phyloP scores from a whole-genome alignment of 129 eudicot species.

The Dittrichia graveolens region DNA sequence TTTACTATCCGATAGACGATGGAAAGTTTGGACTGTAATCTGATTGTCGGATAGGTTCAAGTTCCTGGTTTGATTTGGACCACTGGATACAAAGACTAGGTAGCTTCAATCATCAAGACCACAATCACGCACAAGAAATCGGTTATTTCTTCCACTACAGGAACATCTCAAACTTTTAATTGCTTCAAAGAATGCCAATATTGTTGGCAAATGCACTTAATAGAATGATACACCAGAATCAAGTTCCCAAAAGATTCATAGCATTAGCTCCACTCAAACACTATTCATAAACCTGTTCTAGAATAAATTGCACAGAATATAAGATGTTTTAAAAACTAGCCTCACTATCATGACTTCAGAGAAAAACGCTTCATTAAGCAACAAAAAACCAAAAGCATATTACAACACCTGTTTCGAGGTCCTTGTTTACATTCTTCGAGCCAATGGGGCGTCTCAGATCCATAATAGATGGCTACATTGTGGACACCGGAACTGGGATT shows the following conservation, averaged over 20 bases:
- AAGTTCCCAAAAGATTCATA: background rate
- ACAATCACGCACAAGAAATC: too few relatives aligned
- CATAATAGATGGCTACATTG: constrained; percentile 13
- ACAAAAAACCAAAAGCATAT: constrained; percentile 24
- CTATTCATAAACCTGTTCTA: constrained; percentile 15
- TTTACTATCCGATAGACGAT: too few relatives aligned
- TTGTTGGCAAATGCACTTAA: too few relatives aligned
- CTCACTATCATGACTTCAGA: constrained; percentile 14
- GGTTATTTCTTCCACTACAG: too few relatives aligned
- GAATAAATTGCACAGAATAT: constrained; percentile 6
- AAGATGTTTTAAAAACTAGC: constrained; percentile 18
- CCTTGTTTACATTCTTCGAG: constrained; percentile 18
- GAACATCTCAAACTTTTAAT: too few relatives aligned
- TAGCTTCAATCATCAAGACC: too few relatives aligned
- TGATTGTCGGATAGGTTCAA: too few relatives aligned
- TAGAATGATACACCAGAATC: background rate
- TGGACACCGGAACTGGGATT: constrained; percentile 19
- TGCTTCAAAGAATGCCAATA: too few relatives aligned
- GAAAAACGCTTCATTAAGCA: background rate
- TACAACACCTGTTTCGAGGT: constrained; percentile 22
- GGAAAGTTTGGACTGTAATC: too few relatives aligned
- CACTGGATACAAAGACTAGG: too few relatives aligned
- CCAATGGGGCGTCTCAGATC: constrained; percentile 11
- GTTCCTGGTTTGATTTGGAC: too few relatives aligned
- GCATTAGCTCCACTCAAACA: background rate